Evolutionary conservation across 306 rosid species (phyloP).

Genomic region (Amphicarpaea edgeworthii): DNA sequence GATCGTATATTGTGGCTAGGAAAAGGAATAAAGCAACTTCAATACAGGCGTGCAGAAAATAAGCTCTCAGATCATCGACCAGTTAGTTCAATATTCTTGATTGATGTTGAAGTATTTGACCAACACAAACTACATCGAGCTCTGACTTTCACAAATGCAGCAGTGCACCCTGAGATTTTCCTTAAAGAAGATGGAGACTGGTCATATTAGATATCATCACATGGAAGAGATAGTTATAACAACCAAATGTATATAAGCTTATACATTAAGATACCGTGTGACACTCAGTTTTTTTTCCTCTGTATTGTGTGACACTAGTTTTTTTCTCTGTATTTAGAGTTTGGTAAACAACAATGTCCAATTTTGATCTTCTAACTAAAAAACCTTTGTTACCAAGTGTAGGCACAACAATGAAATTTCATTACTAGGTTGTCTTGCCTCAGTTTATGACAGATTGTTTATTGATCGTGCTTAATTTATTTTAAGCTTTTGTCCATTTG

Average conservation of each 20-base stretch:
- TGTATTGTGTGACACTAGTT: not conserved
- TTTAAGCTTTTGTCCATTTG: too few species aligned
- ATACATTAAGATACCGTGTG: not conserved
- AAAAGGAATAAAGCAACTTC: constrained; percentile 77
- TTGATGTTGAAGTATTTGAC: constrained; percentile 82
- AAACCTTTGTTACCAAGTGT: too few species aligned
- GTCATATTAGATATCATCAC: not conserved
- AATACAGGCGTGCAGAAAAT: constrained; percentile 68
- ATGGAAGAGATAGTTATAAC: not conserved
- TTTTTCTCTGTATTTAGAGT: not conserved
- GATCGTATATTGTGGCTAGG: constrained; percentile 91
- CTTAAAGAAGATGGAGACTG: constrained; percentile 49
- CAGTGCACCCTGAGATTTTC: constrained; percentile 66
- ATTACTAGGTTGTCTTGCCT: too few species aligned
- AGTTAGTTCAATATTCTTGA: constrained; percentile 69
- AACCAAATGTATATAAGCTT: constrained; percentile 37
- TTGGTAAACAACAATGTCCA: not conserved
- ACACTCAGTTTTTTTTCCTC: not conserved
- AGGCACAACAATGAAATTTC: too few species aligned
- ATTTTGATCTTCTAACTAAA: not conserved
- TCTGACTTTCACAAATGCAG: constrained; percentile 60
- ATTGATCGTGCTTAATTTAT: too few species aligned
- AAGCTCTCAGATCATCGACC: constrained; percentile 86
- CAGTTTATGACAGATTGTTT: too few species aligned
- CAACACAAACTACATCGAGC: constrained; percentile 73